A percentile compares a stretch with the other conserved stretches of the same genome.
phyloP scores from a whole-genome alignment of 163 green algal genomes.

The Scenedesmus sp. region DNA sequence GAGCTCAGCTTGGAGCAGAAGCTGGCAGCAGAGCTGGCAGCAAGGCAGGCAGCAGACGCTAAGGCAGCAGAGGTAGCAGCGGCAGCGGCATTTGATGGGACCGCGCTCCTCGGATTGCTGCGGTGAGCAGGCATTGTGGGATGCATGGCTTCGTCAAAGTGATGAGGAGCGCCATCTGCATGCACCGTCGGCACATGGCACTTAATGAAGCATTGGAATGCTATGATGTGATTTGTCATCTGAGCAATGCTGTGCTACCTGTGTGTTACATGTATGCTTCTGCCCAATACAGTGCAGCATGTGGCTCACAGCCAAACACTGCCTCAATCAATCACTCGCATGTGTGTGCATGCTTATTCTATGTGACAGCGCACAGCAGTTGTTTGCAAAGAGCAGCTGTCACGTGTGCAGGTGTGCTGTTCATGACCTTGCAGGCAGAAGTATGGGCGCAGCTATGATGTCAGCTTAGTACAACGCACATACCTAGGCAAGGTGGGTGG shows the following conservation, averaged over 20 bases:
- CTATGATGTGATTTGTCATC: neutral
- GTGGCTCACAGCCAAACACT: neutral
- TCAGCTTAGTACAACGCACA: constrained; percentile 58
- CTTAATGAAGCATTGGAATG: no score
- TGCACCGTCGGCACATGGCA: no score
- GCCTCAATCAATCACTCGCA: no score
- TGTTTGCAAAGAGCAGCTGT: no score
- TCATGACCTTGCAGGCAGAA: constrained; percentile 42
- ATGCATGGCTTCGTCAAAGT: neutral
- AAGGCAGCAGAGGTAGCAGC: constrained; percentile 29
- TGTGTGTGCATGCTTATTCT: no score
- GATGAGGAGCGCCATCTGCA: no score
- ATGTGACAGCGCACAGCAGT: neutral
- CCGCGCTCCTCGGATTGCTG: constrained; percentile 54
- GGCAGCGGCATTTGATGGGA: constrained; percentile 54
- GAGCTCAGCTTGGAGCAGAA: constrained; percentile 36
- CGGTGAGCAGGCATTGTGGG: neutral
- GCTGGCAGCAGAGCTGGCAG: constrained; percentile 49
- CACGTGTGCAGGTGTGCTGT: neutral
- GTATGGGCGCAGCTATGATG: constrained; percentile 65
- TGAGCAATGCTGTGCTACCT: neutral
- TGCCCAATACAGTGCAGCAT: neutral
- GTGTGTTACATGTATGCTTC: neutral
- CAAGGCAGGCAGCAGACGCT: constrained; percentile 9
- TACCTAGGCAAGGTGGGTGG: constrained; percentile 46